Evolutionary conservation across 1,284 basidiomycete species (phyloP).

Genomic region (Vanrija sp.): DNA sequence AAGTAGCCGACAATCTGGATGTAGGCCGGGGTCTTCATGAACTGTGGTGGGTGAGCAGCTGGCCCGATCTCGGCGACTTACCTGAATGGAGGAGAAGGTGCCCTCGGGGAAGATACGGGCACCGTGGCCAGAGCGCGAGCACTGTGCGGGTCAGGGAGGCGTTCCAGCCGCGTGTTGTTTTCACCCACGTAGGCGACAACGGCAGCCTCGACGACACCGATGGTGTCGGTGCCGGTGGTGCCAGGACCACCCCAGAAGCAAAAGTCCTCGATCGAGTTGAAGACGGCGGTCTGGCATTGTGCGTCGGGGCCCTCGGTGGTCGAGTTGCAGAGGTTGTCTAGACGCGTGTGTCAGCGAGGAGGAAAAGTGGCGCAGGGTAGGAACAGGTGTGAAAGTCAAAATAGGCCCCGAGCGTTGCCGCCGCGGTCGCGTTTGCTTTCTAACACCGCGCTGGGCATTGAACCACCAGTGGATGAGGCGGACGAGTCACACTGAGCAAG

Average conservation of each 20-base stretch:
- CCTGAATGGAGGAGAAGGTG: conserved; percentile 11
- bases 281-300: conserved; percentile 16
- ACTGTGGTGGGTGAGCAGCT: background rate
- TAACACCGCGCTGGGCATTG: no score
- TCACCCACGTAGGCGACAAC: background rate
- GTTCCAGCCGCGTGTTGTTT: no score
- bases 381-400: no score
- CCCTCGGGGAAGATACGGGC: conserved; percentile 11
- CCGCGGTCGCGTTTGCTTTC: no score
- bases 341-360: background rate
- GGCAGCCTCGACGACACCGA: background rate
- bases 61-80: background rate
- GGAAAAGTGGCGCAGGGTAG: background rate
- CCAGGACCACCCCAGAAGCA: background rate
- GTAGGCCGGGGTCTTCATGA: conserved; percentile 1
- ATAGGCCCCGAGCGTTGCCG: no score
- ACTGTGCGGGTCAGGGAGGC: background rate
- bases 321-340: conserved; percentile 24
- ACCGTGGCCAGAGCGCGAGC: background rate
- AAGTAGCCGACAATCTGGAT: conserved; percentile 2
- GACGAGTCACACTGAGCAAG: background rate
- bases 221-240: background rate
- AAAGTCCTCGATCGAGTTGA: conserved; percentile 6
- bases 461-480: background rate
- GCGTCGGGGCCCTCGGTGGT: conserved; percentile 18